Evolutionary conservation across 371 early-diverging fungal genomes (phyloP).

Genomic region (Lichtheimia ornata): DNA sequence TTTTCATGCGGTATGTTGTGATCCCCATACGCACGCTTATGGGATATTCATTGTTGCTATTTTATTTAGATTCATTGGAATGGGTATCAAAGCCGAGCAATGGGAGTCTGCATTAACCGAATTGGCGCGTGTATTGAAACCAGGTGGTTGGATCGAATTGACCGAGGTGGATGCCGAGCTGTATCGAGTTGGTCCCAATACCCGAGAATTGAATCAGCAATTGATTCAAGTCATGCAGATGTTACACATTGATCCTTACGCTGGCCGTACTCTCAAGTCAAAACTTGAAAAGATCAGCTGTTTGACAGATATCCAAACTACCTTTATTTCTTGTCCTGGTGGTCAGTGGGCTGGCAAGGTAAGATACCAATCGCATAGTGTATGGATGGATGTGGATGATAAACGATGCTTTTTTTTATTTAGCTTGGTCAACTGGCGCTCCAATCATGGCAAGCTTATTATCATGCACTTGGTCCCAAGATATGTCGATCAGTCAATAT

Average conservation of each 20-base stretch:
- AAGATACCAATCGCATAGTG: constrained; percentile 4
- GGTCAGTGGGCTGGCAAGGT: constrained; percentile 57
- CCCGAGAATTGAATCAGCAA: constrained; percentile 29
- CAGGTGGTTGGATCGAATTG: constrained; percentile 48
- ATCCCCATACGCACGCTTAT: background rate
- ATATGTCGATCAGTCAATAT: constrained; percentile 30
- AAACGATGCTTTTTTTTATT: background rate
- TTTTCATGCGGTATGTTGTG: constrained; percentile 47
- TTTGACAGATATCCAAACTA: constrained; percentile 25
- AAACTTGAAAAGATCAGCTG: constrained; percentile 19
- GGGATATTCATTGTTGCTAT: background rate
- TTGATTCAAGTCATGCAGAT: constrained; percentile 27
- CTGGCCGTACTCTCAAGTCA: constrained; percentile 28
- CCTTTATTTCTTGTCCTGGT: constrained; percentile 53
- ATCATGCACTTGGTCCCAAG: constrained; percentile 38
- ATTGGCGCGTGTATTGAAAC: constrained; percentile 44
- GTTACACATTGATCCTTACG: constrained; percentile 34
- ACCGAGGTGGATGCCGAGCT: constrained; percentile 42
- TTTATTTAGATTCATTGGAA: constrained; percentile 33
- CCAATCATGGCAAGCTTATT: constrained; percentile 50
- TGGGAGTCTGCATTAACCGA: constrained; percentile 35
- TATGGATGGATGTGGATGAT: background rate
- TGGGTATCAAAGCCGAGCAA: constrained; percentile 29
- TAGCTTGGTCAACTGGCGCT: constrained; percentile 49
- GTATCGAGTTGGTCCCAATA: constrained; percentile 43